Evolutionary conservation across 306 rosid genomes (phyloP).

Genomic region (Comarum palustre): DNA sequence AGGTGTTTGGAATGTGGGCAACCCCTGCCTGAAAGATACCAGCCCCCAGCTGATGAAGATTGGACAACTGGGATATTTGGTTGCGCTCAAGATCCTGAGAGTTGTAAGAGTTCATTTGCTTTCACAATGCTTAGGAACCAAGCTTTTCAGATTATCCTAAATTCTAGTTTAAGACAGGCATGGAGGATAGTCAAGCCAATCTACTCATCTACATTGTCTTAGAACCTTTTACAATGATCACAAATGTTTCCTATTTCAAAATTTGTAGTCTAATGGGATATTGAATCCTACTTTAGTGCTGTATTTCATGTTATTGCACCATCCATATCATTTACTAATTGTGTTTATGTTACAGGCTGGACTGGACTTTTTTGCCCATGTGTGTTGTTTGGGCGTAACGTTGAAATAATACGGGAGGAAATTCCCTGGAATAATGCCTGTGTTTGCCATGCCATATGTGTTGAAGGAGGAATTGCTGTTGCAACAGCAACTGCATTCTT

Average conservation of each 20-base stretch:
- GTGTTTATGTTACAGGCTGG: conserved; percentile 43
- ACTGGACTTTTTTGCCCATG: conserved; percentile 74
- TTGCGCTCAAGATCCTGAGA: conserved; percentile 52
- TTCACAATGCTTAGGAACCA: neutral
- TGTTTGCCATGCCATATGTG: conserved; percentile 59
- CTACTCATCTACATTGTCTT: neutral
- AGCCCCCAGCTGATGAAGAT: conserved; percentile 68
- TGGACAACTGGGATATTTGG: conserved; percentile 77
- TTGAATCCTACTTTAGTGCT: neutral
- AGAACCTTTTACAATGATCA: neutral
- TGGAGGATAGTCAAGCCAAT: neutral
- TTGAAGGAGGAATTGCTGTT: conserved; percentile 61
- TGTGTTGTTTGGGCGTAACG: conserved; percentile 63
- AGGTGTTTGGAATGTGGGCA: conserved; percentile 66
- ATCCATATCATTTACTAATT: neutral
- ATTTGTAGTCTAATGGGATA: neutral
- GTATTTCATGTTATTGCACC: neutral
- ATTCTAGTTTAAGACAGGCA: neutral
- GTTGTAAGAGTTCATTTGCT: conserved; percentile 42
- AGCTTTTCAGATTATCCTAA: neutral
- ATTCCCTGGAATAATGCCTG: conserved; percentile 63
- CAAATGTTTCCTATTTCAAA: neutral
- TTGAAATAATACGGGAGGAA: conserved; percentile 51
- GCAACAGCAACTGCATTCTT: conserved; percentile 49
- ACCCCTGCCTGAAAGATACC: conserved; percentile 63